Evolutionary conservation across 768 basidiomycete genomes (phyloP).

Genomic region (Hemileccinum rubropunctum): DNA sequence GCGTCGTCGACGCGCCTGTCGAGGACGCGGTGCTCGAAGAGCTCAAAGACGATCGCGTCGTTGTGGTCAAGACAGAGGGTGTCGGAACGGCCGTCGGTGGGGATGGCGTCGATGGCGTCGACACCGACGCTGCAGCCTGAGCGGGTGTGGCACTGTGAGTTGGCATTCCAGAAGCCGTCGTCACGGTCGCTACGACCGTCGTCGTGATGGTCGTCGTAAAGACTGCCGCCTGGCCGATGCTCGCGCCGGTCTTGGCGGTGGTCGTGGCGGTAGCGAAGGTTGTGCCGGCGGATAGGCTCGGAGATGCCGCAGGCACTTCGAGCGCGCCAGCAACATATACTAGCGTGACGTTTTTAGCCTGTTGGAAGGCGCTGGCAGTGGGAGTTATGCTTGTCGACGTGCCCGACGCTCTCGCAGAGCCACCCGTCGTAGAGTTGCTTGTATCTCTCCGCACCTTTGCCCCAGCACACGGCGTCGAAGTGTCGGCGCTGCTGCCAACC

Average conservation of each 20-base stretch:
- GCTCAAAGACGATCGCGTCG: conserved; percentile 4
- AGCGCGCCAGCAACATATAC: conserved; percentile 45
- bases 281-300: not conserved
- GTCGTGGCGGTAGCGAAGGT: not conserved
- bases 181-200: conserved; percentile 16
- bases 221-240: not conserved
- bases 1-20: not conserved
- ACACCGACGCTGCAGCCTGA: conserved; percentile 15
- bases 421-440: conserved; percentile 4
- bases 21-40: not conserved
- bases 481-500: not conserved
- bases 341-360: conserved; percentile 45
- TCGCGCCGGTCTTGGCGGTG: not conserved
- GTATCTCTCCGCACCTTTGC: conserved; percentile 16
- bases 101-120: not conserved
- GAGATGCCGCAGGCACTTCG: conserved; percentile 21
- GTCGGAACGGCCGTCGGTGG: not conserved
- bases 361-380: conserved; percentile 7
- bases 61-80: not conserved
- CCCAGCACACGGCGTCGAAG: not conserved
- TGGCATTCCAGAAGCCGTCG: conserved; percentile 7
- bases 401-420: conserved; percentile 12
- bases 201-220: conserved; percentile 29
- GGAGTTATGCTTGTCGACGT: conserved; percentile 16
- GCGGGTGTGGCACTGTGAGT: conserved; percentile 5